phyloP scores from a whole-genome alignment of 306 rosid genomes.

The Cyamopsis tetragonoloba region DNA sequence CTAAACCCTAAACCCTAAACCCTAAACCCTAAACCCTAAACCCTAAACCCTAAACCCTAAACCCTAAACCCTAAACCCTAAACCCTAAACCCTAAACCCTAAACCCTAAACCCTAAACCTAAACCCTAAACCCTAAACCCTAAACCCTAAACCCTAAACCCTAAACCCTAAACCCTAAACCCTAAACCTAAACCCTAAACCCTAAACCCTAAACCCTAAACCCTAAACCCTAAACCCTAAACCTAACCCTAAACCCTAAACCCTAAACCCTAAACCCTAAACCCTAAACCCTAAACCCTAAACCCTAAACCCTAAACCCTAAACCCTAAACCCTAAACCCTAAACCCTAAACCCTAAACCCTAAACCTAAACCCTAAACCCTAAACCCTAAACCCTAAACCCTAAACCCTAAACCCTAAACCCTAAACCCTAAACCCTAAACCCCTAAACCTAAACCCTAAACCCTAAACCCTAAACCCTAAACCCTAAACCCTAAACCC shows the following conservation, averaged over 20 bases:
- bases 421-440: too few relatives aligned
- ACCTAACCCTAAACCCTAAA: not conserved
- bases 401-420: too few relatives aligned
- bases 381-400: too few relatives aligned
- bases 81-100: not conserved
- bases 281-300: not conserved
- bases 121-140: not conserved
- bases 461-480: not conserved
- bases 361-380: too few relatives aligned
- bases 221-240: conserved; percentile 13
- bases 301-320: too few relatives aligned
- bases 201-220: not conserved
- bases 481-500: conserved; percentile 7
- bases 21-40: not conserved
- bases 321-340: too few relatives aligned
- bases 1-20: not conserved
- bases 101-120: not conserved
- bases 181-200: not conserved
- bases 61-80: not conserved
- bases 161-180: not conserved
- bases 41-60: not conserved
- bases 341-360: too few relatives aligned
- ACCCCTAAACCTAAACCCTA: not conserved
- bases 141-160: conserved; percentile 2
- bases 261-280: not conserved